These are phyloP conservation scores for Ceriops decandra DNA, from an alignment of 345 rosid genomes.

Conservation along the genomic window DNA sequence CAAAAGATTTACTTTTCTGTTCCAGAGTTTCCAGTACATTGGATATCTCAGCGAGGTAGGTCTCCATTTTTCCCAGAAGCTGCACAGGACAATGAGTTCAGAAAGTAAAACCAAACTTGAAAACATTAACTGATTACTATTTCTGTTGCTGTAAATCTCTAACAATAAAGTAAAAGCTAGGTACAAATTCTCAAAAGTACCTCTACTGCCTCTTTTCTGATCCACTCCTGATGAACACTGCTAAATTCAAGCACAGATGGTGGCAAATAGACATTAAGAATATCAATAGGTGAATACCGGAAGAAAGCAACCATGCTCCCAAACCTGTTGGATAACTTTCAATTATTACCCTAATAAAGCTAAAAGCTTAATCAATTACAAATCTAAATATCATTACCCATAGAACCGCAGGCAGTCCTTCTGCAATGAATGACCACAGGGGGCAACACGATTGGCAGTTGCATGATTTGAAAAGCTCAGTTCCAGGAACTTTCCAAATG, in stretches of 20 bases:
- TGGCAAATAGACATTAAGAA: constrained; percentile 74
- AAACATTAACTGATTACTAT: constrained; percentile 1
- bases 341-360: constrained; percentile 15
- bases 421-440: constrained; percentile 98
- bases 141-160: neutral
- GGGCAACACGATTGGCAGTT: constrained; percentile 95
- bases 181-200: constrained; percentile 27
- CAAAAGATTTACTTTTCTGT: constrained; percentile 45
- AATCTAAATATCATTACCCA: constrained; percentile 48
- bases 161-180: constrained; percentile 4
- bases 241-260: constrained; percentile 70
- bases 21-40: constrained; percentile 56
- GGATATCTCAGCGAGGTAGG: constrained; percentile 59
- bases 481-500: constrained; percentile 96
- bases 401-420: constrained; percentile 96
- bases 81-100: constrained; percentile 20
- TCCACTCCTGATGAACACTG: constrained; percentile 67
- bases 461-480: constrained; percentile 97
- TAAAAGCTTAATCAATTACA: neutral
- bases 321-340: constrained; percentile 45
- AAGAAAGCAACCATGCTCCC: constrained; percentile 98
- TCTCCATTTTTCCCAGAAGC: constrained; percentile 63
- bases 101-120: neutral
- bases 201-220: constrained; percentile 75
- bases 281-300: constrained; percentile 89